Evolutionary conservation across 2,329 filamentous ascomycete species (phyloP), one percentile per base, ranked within the genome.

Genomic region (Penicillium sp.): DNA sequence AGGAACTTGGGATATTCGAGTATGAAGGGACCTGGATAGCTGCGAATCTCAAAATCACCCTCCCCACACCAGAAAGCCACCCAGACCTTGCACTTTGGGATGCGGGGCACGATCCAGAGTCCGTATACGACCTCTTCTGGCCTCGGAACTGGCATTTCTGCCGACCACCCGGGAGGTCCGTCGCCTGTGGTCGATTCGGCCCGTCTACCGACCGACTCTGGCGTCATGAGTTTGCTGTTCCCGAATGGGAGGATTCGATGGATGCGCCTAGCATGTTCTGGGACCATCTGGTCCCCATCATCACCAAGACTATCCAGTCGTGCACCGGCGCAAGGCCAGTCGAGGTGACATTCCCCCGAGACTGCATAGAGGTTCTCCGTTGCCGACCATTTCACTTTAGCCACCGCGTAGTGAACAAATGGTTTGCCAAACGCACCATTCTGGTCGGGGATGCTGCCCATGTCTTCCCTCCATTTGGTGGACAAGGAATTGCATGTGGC

Each of bases 401-500:
- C 0, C 75, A 76, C n/a, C 71, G 75, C 52, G 75, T 74, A 33
- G 78, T 77, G 52, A 81, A 82, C 52, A 71, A 67, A 31, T 83
- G 80, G 80, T 70, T 71, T 19, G 57, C 70, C 28, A 69, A 67
- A 13, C 62, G 71, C 8, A 74, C 74, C 0, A 69, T 81, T 18
- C 65, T 83, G 0, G 76, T 74, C 36, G 79, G 80, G n/a, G 79
- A 82, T 56, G 72, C 80, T 5, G 79, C 79, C 2, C 79, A 82
- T 61, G 80, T 82, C 4, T 81, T 82, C 52, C 80, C 79, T 4
- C 79, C 80, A 2, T 81, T 77, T 54, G 75, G 72, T 1, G 75
- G 75, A 1, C 75, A 77, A 58, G 75, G 75, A 3, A 77, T 77
- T 29, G 68, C 69, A 3, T 74, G 70, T 2, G 75, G 75, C 1